Evolutionary conservation across 805 yeast species (phyloP).

Genomic region (Saccharomycopsis fibuligera): DNA sequence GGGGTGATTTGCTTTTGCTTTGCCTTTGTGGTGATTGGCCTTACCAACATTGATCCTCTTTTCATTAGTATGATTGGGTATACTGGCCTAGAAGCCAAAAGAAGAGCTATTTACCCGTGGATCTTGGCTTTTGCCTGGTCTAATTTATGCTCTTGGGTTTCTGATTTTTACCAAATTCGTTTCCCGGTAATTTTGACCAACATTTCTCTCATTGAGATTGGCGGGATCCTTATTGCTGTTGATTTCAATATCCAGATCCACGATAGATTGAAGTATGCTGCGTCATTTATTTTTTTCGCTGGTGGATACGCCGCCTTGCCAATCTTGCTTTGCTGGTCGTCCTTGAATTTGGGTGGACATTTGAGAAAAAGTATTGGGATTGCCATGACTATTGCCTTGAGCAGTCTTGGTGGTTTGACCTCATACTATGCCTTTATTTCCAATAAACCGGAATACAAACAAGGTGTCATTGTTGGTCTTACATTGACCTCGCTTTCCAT

Average conservation of each 20-base stretch:
- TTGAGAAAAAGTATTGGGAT: constrained; percentile 50
- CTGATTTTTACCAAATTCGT: constrained; percentile 44
- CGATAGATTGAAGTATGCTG: constrained; percentile 31
- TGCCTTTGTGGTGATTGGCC: constrained; percentile 63
- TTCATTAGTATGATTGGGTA: constrained; percentile 56
- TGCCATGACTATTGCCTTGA: constrained; percentile 56
- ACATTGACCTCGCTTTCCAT: constrained; percentile 40
- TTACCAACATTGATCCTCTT: constrained; percentile 65
- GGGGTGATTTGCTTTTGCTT: constrained; percentile 57
- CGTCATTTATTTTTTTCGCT: constrained; percentile 35
- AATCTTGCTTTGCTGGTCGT: constrained; percentile 54
- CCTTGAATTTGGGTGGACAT: constrained; percentile 37
- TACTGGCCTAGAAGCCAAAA: constrained; percentile 75
- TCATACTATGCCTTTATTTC: constrained; percentile 8
- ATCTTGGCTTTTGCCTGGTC: constrained; percentile 28
- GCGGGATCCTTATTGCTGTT: constrained; percentile 2
- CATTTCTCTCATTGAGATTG: constrained; percentile 1
- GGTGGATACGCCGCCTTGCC: constrained; percentile 55
- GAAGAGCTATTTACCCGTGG: constrained; percentile 53
- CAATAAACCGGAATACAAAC: constrained; percentile 33
- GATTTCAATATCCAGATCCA: background rate
- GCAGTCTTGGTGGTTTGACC: constrained; percentile 10
- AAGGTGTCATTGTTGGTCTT: constrained; percentile 23
- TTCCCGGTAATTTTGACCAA: constrained; percentile 34
- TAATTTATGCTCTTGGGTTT: background rate